Conservation (phyloP, 306 rosid species). For the Cucurbita pepo region DNA sequence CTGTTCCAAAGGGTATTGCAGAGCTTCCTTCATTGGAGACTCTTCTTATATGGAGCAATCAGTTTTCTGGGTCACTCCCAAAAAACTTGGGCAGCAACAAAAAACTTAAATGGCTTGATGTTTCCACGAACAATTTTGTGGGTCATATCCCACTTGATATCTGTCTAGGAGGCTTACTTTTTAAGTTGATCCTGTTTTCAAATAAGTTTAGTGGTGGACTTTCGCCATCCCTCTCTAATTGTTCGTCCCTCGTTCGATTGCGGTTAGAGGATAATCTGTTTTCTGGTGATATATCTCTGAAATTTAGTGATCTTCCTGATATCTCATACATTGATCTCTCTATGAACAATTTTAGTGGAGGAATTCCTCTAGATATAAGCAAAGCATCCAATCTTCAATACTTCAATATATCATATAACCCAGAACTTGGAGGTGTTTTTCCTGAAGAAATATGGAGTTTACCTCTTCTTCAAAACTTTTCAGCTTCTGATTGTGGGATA, state of each 20-base stretch:
- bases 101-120: conserved; percentile 74
- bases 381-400: conserved; percentile 49
- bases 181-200: conserved; percentile 71
- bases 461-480: conserved; percentile 54
- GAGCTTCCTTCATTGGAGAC: conserved; percentile 75
- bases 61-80: conserved; percentile 60
- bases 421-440: conserved; percentile 34
- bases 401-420: conserved; percentile 59
- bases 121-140: conserved; percentile 48
- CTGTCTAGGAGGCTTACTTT: conserved; percentile 36
- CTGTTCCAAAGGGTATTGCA: conserved; percentile 52
- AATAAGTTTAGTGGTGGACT: conserved; percentile 52
- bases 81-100: conserved; percentile 55
- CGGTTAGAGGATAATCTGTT: conserved; percentile 68
- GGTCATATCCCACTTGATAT: conserved; percentile 63
- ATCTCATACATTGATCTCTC: conserved; percentile 66
- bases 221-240: conserved; percentile 41
- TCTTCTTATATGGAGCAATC: conserved; percentile 72
- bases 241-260: conserved; percentile 86
- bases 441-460: conserved; percentile 47
- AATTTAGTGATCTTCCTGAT: conserved; percentile 39
- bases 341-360: conserved; percentile 52
- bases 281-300: conserved; percentile 51
- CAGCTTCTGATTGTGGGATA: conserved; percentile 64
- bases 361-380: conserved; percentile 56